These are phyloP conservation scores for Oemleria cerasiformis DNA, from an alignment of 306 rosid species.

Conservation along the genomic window DNA sequence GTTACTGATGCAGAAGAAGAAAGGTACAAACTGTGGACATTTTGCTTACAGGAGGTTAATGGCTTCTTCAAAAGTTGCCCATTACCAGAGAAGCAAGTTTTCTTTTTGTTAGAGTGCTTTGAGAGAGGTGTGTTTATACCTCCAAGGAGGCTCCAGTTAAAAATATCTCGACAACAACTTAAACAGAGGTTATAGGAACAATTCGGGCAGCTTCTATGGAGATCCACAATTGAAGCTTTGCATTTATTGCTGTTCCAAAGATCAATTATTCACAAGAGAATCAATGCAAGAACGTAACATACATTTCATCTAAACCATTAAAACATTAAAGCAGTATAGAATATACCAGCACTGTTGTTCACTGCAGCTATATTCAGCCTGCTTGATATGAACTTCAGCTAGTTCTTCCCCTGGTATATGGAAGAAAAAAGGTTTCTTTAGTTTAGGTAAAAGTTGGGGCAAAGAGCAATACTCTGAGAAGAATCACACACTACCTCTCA, in stretches of 20 bases:
- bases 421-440: neutral
- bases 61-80: constrained; percentile 38
- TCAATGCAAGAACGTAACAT: constrained; percentile 21
- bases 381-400: constrained; percentile 70
- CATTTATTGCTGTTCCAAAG: constrained; percentile 72
- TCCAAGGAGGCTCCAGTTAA: constrained; percentile 40
- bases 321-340: constrained; percentile 12
- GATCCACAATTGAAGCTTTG: constrained; percentile 69
- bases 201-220: constrained; percentile 85
- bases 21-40: constrained; percentile 19
- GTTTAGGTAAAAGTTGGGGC: constrained; percentile 16
- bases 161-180: constrained; percentile 60
- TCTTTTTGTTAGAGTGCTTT: constrained; percentile 37
- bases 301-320: constrained; percentile 23
- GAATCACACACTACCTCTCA: constrained; percentile 49
- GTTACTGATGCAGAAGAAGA: constrained; percentile 37
- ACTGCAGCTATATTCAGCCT: constrained; percentile 48
- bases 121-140: constrained; percentile 30
- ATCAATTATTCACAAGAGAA: constrained; percentile 31
- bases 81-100: constrained; percentile 31
- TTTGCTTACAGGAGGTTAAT: constrained; percentile 32
- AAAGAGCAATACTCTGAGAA: constrained; percentile 16
- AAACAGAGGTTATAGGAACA: constrained; percentile 86
- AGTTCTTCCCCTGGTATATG: constrained; percentile 54
- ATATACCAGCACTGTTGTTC: constrained; percentile 57